Evolutionary conservation across 2,329 filamentous ascomycete species (phyloP), one percentile per base, ranked within the genome.

Genomic region (Ophiostoma sp.): DNA sequence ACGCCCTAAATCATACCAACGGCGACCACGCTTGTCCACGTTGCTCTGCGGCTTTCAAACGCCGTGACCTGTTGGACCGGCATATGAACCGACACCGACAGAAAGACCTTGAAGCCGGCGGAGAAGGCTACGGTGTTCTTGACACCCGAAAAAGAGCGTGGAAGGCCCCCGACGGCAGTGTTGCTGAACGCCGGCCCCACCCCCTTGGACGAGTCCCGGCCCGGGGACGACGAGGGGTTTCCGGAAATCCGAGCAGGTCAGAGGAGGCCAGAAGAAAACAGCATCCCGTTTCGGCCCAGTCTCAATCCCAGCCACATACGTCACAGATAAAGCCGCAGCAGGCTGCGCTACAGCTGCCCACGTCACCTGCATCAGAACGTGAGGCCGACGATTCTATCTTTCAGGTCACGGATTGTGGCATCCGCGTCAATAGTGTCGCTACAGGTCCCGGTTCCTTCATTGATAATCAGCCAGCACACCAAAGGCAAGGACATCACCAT

Each of bases 1-100:
- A 94, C 79, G 90, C 93, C 80, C 78, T 94, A 77, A 94, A 94
- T 77, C 91, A 73, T 67, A 72, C 67, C 11, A 36, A n/a, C 13
- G 73, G 72, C 65, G 39, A 39, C 3, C 20, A 69, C 15, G 68
- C 73, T 3, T 73, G 73, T 27, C 44, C 70, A 8, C 71, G 73
- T 7, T 73, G 73, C 69, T 48, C 71, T 13, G 73, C 73, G 11
- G 67, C 69, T 48, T 73, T 73, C 31, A 73, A 73, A 64, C 73
- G 73, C 33, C 72, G 70, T 6, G 73, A 73, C 64, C 71, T 73
- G 33, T 68, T 72, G 27, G 70, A 72, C 36, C 69, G 73, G 23
- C 73, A 73, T 48, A 69, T 73, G 71, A 60, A 68, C 4, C 69
- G 72, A 11, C 72, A 73, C 66, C 68, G 65, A 4, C 70, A 73